Conservation (phyloP, 2,329 filamentous ascomycete species). For the Calonectria pseudoreteaudii region DNA sequence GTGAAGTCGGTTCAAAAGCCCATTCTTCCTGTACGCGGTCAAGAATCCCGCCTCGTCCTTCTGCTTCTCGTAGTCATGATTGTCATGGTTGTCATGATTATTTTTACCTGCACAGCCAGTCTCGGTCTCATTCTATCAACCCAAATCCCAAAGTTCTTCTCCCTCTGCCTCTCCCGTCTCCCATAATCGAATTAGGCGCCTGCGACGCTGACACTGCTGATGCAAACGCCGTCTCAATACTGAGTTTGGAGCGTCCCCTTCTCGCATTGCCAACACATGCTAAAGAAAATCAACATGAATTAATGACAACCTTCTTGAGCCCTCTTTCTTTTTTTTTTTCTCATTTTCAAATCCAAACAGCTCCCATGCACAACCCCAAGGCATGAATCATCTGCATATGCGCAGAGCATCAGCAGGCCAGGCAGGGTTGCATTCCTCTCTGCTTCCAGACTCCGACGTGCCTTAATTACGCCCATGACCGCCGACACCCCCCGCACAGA, state of each 20-base stretch:
- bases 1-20: background rate
- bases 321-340: too few relatives aligned
- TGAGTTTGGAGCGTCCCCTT: background rate
- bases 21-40: background rate
- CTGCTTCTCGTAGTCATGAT: background rate
- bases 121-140: background rate
- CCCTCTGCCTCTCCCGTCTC: background rate
- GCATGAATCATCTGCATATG: slow-evolving; percentile 7
- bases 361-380: background rate
- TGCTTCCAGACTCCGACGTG: background rate
- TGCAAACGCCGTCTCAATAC: background rate
- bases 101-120: background rate
- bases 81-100: background rate
- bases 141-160: background rate
- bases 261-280: background rate
- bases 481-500: background rate
- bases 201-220: background rate
- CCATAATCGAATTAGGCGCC: background rate
- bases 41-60: background rate
- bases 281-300: background rate
- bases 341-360: background rate
- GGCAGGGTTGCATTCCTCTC: background rate
- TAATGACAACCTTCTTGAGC: background rate
- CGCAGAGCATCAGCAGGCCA: background rate
- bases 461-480: background rate